Base-by-base conservation (phyloP, 139 green algal species). In the Astrephomene gubernaculifera region DNA sequence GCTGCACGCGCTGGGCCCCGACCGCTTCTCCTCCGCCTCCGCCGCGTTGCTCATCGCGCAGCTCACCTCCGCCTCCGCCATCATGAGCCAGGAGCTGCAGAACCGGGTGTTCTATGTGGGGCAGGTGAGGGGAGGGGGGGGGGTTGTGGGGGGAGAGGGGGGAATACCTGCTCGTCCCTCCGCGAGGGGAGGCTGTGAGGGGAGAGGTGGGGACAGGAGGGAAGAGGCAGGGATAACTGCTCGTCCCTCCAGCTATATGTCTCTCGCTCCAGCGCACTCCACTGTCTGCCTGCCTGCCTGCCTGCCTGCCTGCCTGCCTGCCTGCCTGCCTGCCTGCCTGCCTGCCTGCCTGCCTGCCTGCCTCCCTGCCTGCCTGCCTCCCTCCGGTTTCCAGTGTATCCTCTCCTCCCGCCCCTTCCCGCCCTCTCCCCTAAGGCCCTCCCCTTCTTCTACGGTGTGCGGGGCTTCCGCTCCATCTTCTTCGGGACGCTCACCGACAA, bases 31-130 rank as follows among this genome's bases (percentile, higher is more conserved):
- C 63, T 78, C 43, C 72, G 10, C 64, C 14, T 75, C 70, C 2
- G 72, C 83, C 0, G 31, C 83, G 27, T 45, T 88, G 25, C 83
- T 88, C 83, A 88, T 88, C 72, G 35, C 83, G 83, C 83, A 88
- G 72, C 83, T 88, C 72, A 83, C 72, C 31, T 72, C 45, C 25
- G 9, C 35, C 41, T 57, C 41, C 6, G 83, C 24, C 71, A 87
- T 87, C 71, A 31, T 87, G 17, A 36, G 31, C 6, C 4, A 31
- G 10, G 57, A 81, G 4, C 31, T 82, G 8, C 41, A 29, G 29
- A 79, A 79, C 57, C 19, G 57, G 21, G 82, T 87, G 71, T 87
- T 87, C 54, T 82, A 82, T 41, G 67, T 87, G 5, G 82, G 82
- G 33, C 64, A 73, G 69, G 69, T 80, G 79, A 22, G 75, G 33